Conservation (phyloP, 495 filamentous ascomycete genomes). For the Penicillium desertorum region DNA sequence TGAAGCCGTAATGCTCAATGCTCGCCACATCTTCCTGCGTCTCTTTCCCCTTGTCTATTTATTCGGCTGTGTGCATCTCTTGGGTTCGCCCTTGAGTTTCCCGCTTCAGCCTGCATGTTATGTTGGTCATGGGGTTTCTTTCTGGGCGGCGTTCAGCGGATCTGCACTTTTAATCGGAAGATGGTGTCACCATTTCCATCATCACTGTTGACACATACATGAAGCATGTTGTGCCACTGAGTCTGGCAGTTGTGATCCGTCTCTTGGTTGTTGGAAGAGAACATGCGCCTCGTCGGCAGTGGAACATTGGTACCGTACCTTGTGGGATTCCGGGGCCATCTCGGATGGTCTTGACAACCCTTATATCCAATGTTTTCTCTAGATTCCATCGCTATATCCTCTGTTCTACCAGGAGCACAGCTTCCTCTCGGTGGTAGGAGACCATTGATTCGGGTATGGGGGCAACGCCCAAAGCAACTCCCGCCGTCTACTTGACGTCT, state of each 20-base stretch:
- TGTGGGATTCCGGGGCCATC: background rate
- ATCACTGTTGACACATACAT: slow-evolving; percentile 48
- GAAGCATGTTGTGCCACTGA: slow-evolving; percentile 43
- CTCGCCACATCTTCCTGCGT: slow-evolving; percentile 34
- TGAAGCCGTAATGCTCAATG: slow-evolving; percentile 15
- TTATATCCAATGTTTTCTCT: slow-evolving; percentile 1
- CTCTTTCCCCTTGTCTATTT: slow-evolving; percentile 36
- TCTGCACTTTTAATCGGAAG: slow-evolving; percentile 43
- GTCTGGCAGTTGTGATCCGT: slow-evolving; percentile 24
- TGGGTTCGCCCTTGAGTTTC: slow-evolving; percentile 38
- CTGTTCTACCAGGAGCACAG: slow-evolving; percentile 10
- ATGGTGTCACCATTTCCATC: slow-evolving; percentile 40
- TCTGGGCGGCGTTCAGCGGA: slow-evolving; percentile 48
- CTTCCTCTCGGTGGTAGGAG: slow-evolving; percentile 10
- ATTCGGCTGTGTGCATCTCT: slow-evolving; percentile 41
- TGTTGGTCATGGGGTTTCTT: slow-evolving; percentile 37
- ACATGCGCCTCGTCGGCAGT: background rate
- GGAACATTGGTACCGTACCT: slow-evolving; percentile 1
- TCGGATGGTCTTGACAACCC: background rate
- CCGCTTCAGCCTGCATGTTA: slow-evolving; percentile 42
- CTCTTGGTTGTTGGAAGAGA: slow-evolving; percentile 19
- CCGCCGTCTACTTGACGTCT: slow-evolving; percentile 14
- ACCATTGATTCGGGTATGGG: slow-evolving; percentile 15
- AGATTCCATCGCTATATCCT: background rate
- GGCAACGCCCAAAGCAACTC: slow-evolving; percentile 15